Evolutionary conservation across 129 eudicot genomes (phyloP), one percentile per base, ranked within the genome.

Genomic region (Pseudognaphalium luteoalbum): DNA sequence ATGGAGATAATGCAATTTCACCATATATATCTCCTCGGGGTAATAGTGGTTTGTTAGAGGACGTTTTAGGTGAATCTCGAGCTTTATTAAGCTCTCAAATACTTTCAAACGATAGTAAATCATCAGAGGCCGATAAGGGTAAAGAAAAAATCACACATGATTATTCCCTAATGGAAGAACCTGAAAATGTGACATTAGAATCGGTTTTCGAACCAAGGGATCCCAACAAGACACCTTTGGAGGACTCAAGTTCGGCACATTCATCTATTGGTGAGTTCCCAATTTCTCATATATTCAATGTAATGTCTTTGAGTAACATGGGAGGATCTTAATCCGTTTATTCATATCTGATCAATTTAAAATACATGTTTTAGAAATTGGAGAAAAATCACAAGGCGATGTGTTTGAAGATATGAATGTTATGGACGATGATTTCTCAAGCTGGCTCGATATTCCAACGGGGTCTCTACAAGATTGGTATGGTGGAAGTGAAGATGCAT

Each of bases 41-140:
- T 39, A 90, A 74, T 10, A 88, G 96, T 37, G 98, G 98, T 17
- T 85, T 93, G 80, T 79, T 93, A 72, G 98, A 83, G 76, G 98
- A 88, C 67, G 83, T 93, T 42, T 78, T 93, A 29, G 87, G 81
- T 10, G 92, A 90, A 72, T 89, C 96, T 66, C 88, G 71, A 37
- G 84, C 78, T 39, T 71, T 84, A 62, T 52, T 73, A 8, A 56
- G 81, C 76, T 72, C 61, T 64, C 85, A 81, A 22, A 34, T 79
- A 28, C 77, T 64, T 20, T 42, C 66, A 1, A 63, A 76, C 4
- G 77, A 82, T n/a, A 37, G 52, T 28, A 80, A 68, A 33, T 33
- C 58, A 2, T 16, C 37, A 4, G 81, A 33, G 29, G 34, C 41
- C 6, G 84, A 75, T 39, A 76, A 68, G 41, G 73, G 76, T 16